Percentiles rank a stretch among this genome's conserved stretches.
Conservation (phyloP, 257 asterid species). For the Verbena officinalis region DNA sequence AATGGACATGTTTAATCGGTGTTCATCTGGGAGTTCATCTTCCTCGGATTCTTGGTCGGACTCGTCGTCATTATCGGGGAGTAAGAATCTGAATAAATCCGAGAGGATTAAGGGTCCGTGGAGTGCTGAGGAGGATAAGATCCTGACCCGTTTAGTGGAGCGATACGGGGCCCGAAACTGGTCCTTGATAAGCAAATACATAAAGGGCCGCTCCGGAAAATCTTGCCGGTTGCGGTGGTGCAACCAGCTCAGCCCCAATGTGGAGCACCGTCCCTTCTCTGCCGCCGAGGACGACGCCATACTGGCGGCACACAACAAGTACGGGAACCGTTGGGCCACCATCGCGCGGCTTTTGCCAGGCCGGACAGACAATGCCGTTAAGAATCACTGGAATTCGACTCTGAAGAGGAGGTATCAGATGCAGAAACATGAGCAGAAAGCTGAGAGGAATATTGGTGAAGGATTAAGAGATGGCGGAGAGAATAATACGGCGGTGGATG, state of each 20-base stretch:
- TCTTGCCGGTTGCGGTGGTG: conserved; percentile 82
- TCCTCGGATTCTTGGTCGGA: conserved; percentile 54
- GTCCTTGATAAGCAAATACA: conserved; percentile 73
- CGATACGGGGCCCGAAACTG: conserved; percentile 72
- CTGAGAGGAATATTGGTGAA: not conserved
- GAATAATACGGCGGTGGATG: conserved; percentile 25
- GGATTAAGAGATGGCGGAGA: conserved; percentile 1
- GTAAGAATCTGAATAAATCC: conserved; percentile 26
- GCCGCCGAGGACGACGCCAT: conserved; percentile 64
- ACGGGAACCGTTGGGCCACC: conserved; percentile 86
- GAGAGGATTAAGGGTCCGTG: conserved; percentile 76
- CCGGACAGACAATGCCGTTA: conserved; percentile 82
- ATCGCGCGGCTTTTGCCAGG: conserved; percentile 76
- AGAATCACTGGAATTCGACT: conserved; percentile 82
- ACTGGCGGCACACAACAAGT: conserved; percentile 66
- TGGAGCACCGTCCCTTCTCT: conserved; percentile 78
- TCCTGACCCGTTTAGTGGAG: conserved; percentile 69
- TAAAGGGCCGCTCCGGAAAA: conserved; percentile 75
- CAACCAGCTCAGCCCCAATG: conserved; percentile 74
- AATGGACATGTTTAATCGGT: conserved; percentile 45
- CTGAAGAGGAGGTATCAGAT: conserved; percentile 52
- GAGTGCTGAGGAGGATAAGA: conserved; percentile 83
- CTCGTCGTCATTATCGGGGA: conserved; percentile 41
- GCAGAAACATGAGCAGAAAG: conserved; percentile 5
- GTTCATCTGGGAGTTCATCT: conserved; percentile 50